phyloP scores from a whole-genome alignment of 2,329 filamentous ascomycete genomes.

The Aspergillus viridinutans region DNA sequence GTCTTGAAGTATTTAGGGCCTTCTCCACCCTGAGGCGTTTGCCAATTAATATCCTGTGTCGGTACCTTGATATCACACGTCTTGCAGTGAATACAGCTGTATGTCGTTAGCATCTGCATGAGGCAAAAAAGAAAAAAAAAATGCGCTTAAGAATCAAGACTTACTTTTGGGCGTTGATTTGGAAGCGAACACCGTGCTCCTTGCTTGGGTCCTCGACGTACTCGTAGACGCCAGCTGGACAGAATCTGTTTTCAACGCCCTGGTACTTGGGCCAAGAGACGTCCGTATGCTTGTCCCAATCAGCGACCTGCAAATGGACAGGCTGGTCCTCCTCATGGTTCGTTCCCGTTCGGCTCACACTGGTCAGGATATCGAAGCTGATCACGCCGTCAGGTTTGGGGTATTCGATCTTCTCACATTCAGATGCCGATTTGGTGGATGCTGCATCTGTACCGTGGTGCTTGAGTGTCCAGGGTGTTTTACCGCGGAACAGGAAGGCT shows the following conservation, averaged over 20 bases:
- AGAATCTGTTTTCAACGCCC: slow-evolving; percentile 94
- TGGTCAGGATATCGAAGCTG: slow-evolving; percentile 93
- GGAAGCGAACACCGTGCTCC: slow-evolving; percentile 84
- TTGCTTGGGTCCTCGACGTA: slow-evolving; percentile 91
- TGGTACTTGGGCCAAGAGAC: slow-evolving; percentile 82
- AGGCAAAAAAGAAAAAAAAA: background rate
- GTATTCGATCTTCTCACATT: slow-evolving; percentile 87
- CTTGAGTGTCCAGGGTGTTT: slow-evolving; percentile 84
- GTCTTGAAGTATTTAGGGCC: slow-evolving; percentile 64
- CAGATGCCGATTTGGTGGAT: slow-evolving; percentile 73
- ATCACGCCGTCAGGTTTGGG: slow-evolving; percentile 94
- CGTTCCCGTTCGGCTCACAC: slow-evolving; percentile 89
- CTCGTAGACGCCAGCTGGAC: slow-evolving; percentile 95
- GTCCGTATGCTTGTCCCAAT: slow-evolving; percentile 87
- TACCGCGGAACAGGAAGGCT: slow-evolving; percentile 80
- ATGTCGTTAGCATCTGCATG: slow-evolving; percentile 12
- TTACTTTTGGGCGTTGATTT: slow-evolving; percentile 97
- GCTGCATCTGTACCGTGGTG: slow-evolving; percentile 75
- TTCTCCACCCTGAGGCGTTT: slow-evolving; percentile 87
- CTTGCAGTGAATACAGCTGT: slow-evolving; percentile 97
- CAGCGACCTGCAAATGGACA: slow-evolving; percentile 87
- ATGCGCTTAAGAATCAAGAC: slow-evolving; percentile 36
- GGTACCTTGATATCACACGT: slow-evolving; percentile 99
- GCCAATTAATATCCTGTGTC: slow-evolving; percentile 95
- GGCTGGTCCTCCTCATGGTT: slow-evolving; percentile 99